Evolutionary conservation across 179 eudicot genomes (phyloP), one percentile per base, ranked within the genome.

Genomic region (Heliamphora pulchella): DNA sequence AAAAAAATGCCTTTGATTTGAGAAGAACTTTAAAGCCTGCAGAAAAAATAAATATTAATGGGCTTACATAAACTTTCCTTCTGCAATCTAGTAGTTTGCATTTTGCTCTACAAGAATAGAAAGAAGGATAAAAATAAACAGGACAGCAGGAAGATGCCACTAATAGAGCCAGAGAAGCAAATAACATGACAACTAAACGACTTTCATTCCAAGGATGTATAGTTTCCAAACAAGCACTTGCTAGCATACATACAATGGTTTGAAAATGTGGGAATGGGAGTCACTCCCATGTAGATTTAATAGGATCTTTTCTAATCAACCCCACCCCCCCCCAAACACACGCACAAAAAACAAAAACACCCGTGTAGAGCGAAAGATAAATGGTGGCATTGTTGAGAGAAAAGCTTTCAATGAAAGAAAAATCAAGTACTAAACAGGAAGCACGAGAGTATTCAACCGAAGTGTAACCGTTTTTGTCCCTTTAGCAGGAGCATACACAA

Each of bases 21-120:
- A 80, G 76, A 89, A 93, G 75, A 81, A 87, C 72, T 91, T 89
- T 66, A 95, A 86, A 50, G 92, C 97, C 97, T 95, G 87, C 85
- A 89, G 10, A 72, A 74, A 68, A 80, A 71, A 48, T 50, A 10
- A 15, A 64, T 39, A 39, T 47, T n/a, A 70, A 59, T 31, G 44
- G 44, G 8, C 75, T 43, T 58, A 54, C 31, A 62, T 50, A 69
- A 76, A 22, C 31, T 53, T 10, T 8, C 76, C 1, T 61, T 61
- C 55, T 53, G 4, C 54, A 54, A 74, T 8, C 71, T 47, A 64
- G n/a, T 14, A 39, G 0, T 51, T 59, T 59, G 50, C 17, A n/a
- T 20, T 20, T 20, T 20, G 22, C 31, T 31, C 57, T 55, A 50
- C 47, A 75, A 55, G 62, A 74, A 46, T 3, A 10, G 13, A 31